A percentile compares a stretch with the other conserved stretches of the same genome.
phyloP scores from a whole-genome alignment of 805 yeast species.

The Ogataea parapolymorpha region DNA sequence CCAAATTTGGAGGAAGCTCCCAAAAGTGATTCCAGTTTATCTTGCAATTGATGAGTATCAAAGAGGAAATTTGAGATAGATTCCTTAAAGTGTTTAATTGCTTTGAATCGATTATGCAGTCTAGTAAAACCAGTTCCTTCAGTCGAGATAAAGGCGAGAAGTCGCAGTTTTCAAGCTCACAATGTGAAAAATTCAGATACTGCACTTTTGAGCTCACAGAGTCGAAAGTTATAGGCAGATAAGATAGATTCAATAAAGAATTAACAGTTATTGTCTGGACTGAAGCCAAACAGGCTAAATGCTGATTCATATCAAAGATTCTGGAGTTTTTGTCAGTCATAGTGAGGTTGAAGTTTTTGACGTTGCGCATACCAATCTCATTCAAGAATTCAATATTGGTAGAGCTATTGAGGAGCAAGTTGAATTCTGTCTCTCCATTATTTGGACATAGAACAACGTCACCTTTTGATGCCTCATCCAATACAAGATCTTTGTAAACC shows the following conservation, averaged over 20 bases:
- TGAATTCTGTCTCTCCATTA: no score
- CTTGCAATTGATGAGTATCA: constrained; percentile 21
- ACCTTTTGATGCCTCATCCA: neutral
- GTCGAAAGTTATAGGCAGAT: no score
- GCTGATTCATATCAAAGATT: no score
- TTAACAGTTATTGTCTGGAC: no score
- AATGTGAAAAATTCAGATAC: constrained; percentile 14
- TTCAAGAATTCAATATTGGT: no score
- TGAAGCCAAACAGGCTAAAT: no score
- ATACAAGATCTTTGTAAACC: neutral
- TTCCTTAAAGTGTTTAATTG: constrained; percentile 11
- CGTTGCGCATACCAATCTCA: no score
- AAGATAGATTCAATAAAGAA: no score
- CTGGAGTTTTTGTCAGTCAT: no score
- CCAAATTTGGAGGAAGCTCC: constrained; percentile 17
- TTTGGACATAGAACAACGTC: no score
- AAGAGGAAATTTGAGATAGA: constrained; percentile 5
- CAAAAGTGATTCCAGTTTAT: constrained; percentile 18
- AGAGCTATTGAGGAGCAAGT: no score
- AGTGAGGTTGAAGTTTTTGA: no score
- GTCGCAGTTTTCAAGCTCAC: constrained; percentile 12
- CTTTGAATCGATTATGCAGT: constrained; percentile 15
- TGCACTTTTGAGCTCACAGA: constrained; percentile 1
- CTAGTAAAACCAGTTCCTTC: constrained; percentile 17
- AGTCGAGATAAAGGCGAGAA: constrained; percentile 13